Percentiles rank a stretch among this genome's conserved stretches.
These are phyloP conservation scores for Phytophthora constricta DNA, from an alignment of 352 stramenopile genomes.

Conservation along the genomic window DNA sequence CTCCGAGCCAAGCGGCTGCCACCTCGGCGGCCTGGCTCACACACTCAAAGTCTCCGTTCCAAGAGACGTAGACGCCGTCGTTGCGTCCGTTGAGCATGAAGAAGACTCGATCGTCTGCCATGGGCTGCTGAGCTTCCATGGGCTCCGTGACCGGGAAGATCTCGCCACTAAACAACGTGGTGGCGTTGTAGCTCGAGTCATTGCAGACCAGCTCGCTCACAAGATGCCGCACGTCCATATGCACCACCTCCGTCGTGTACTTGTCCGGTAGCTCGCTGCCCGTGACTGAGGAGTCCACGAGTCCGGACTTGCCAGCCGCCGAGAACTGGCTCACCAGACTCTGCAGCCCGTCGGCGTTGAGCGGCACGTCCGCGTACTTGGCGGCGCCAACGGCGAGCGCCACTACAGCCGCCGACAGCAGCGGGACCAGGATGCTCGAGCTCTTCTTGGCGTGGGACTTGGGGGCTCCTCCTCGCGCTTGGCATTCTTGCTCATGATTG, in stretches of 20 bases:
- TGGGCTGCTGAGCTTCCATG: constrained; percentile 47
- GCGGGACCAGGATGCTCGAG: constrained; percentile 20
- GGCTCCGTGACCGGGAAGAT: constrained; percentile 55
- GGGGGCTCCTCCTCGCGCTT: constrained; percentile 9
- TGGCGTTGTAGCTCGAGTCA: constrained; percentile 40
- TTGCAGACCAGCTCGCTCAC: constrained; percentile 35
- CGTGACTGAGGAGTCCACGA: constrained; percentile 10
- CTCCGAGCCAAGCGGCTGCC: constrained; percentile 66
- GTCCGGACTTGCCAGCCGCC: constrained; percentile 5
- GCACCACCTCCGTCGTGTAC: constrained; percentile 66
- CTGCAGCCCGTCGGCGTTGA: constrained; percentile 29
- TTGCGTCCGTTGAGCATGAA: constrained; percentile 89
- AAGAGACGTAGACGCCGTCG: constrained; percentile 79
- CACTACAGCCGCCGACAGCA: constrained; percentile 33
- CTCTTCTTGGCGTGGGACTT: constrained; percentile 24
- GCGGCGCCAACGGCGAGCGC: constrained; percentile 28
- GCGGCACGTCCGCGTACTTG: constrained; percentile 37
- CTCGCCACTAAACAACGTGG: constrained; percentile 45
- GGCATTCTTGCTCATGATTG: neutral
- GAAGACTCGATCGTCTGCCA: constrained; percentile 62
- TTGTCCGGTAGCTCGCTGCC: constrained; percentile 51
- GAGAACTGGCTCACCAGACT: constrained; percentile 25
- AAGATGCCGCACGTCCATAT: constrained; percentile 38
- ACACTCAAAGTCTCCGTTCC: constrained; percentile 78
- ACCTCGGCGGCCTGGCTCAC: constrained; percentile 47